A percentile compares a stretch with the other conserved stretches of the same genome.
phyloP scores from a whole-genome alignment of 805 yeast species.

The Candida coquimbonensis region DNA sequence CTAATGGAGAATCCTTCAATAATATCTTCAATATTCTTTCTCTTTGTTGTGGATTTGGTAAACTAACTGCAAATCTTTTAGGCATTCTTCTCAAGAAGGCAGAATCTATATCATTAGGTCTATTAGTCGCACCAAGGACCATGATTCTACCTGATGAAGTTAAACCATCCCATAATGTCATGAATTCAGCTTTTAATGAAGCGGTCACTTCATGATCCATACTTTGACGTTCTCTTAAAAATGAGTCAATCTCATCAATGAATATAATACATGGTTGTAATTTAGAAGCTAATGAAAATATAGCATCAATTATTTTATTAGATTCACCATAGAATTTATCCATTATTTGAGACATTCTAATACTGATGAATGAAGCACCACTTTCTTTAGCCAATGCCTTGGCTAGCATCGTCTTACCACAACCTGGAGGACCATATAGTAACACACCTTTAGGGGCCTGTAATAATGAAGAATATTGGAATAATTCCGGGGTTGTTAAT shows the following conservation, averaged over 20 bases:
- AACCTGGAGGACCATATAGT: conserved; percentile 99
- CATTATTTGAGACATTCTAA: conserved; percentile 89
- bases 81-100: conserved; percentile 94
- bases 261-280: conserved; percentile 92
- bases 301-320: conserved; percentile 88
- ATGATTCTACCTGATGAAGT: conserved; percentile 69
- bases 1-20: conserved; percentile 58
- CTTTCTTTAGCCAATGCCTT: conserved; percentile 99
- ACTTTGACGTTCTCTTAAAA: conserved; percentile 76
- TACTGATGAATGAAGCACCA: conserved; percentile 84
- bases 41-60: conserved; percentile 68
- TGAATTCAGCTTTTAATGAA: conserved; percentile 89
- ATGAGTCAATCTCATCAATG: conserved; percentile 94
- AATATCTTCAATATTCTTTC: conserved; percentile 61
- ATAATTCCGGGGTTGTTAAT: conserved; percentile 67
- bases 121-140: conserved; percentile 91
- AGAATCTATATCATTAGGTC: conserved; percentile 84
- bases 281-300: conserved; percentile 82
- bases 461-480: conserved; percentile 62
- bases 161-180: conserved; percentile 97
- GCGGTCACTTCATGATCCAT: conserved; percentile 95
- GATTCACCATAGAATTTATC: conserved; percentile 98
- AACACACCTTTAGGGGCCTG: conserved; percentile 94
- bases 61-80: conserved; percentile 70
- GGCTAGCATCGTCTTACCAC: conserved; percentile 99